Conservation (phyloP, 176 grass and related monocot species). For the Cocos nucifera region DNA sequence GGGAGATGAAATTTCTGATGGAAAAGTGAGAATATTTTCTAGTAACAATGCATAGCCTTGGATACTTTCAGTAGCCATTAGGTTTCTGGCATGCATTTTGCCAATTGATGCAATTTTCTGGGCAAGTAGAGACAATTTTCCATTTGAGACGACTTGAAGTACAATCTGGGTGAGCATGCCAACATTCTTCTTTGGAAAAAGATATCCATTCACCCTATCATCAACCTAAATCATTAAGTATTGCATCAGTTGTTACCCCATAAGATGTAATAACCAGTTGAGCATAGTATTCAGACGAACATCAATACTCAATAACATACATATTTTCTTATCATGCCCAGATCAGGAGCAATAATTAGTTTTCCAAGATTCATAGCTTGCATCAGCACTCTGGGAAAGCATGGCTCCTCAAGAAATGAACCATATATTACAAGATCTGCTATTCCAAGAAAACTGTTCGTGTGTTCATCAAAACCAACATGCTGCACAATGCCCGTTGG, state of each 20-base stretch:
- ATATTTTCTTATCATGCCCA: slow-evolving; percentile 77
- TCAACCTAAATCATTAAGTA: slow-evolving; percentile 58
- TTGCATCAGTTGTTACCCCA: background rate
- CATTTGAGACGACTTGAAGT: slow-evolving; percentile 45
- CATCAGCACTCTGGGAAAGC: slow-evolving; percentile 62
- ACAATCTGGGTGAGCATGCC: slow-evolving; percentile 48
- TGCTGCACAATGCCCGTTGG: slow-evolving; percentile 44
- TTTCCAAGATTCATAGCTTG: slow-evolving; percentile 86
- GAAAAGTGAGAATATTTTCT: slow-evolving; percentile 64
- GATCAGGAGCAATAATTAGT: slow-evolving; percentile 84
- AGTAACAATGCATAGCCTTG: slow-evolving; percentile 67
- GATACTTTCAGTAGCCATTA: slow-evolving; percentile 68
- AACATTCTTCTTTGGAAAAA: slow-evolving; percentile 61
- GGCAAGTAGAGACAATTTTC: slow-evolving; percentile 53
- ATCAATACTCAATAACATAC: slow-evolving; percentile 30
- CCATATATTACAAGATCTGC: slow-evolving; percentile 79
- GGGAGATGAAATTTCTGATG: slow-evolving; percentile 49
- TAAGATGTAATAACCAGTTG: background rate
- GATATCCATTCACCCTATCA: slow-evolving; percentile 72
- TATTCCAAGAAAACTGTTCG: slow-evolving; percentile 37
- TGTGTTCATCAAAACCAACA: slow-evolving; percentile 41
- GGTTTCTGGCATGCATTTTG: slow-evolving; percentile 69
- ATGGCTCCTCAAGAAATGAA: slow-evolving; percentile 85
- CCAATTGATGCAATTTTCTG: slow-evolving; percentile 61
- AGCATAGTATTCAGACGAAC: background rate